phyloP scores from a whole-genome alignment of 257 asterid genomes.

The Voacanga thouarsii region DNA sequence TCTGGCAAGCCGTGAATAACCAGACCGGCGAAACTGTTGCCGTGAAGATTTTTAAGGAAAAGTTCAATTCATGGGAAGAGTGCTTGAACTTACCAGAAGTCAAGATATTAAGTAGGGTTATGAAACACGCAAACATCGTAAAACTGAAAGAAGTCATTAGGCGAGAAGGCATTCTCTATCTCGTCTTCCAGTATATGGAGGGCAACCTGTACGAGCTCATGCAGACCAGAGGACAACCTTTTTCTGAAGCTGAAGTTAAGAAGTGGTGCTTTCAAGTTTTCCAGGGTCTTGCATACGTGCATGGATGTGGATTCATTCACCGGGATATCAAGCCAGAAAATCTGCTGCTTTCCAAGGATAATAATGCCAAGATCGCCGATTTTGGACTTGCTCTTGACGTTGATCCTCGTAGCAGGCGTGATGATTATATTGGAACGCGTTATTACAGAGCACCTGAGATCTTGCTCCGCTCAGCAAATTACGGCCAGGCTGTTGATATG shows the following conservation, averaged over 20 bases:
- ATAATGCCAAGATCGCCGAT: constrained; percentile 61
- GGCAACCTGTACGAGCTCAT: constrained; percentile 77
- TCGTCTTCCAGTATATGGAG: constrained; percentile 39
- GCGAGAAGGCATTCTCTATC: constrained; percentile 62
- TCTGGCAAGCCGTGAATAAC: background rate
- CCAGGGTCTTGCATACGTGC: constrained; percentile 83
- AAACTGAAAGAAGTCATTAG: constrained; percentile 79
- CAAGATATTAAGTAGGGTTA: constrained; percentile 41
- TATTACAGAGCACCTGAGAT: constrained; percentile 26
- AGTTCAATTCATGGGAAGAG: constrained; percentile 67
- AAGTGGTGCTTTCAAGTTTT: constrained; percentile 90
- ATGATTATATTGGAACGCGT: constrained; percentile 83
- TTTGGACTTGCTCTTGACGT: constrained; percentile 90
- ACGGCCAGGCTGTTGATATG: constrained; percentile 17
- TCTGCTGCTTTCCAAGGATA: background rate
- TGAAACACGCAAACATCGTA: constrained; percentile 51
- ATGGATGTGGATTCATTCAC: constrained; percentile 80
- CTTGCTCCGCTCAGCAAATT: constrained; percentile 4
- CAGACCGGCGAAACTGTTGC: constrained; percentile 1
- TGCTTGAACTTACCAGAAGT: constrained; percentile 83
- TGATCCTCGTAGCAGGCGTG: constrained; percentile 63
- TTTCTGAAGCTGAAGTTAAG: constrained; percentile 68
- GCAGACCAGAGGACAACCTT: constrained; percentile 55
- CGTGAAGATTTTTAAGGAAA: constrained; percentile 9
- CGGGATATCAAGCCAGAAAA: constrained; percentile 78